Percentiles rank a stretch among this genome's conserved stretches.
Conservation (phyloP, 352 stramenopile genomes). For the Phytophthora fragariaefolia region DNA sequence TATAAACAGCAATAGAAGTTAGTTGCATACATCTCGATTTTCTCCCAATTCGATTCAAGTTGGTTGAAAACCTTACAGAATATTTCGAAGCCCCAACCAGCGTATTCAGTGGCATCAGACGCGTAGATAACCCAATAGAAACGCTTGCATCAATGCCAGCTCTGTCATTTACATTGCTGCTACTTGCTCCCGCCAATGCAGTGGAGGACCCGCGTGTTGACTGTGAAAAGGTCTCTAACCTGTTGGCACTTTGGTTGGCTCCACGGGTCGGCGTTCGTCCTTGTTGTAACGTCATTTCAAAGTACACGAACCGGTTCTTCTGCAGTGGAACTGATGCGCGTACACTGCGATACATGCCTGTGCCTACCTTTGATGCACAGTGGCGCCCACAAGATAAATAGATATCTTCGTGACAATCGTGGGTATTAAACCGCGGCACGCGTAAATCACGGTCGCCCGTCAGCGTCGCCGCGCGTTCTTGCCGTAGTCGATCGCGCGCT, state of each 20-base stretch:
- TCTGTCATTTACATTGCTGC: slow-evolving; percentile 19
- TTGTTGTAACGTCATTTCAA: slow-evolving; percentile 82
- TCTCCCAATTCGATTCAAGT: no score
- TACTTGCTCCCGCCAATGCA: not conserved
- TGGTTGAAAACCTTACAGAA: slow-evolving; percentile 52
- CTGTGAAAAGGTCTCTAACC: slow-evolving; percentile 24
- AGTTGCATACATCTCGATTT: slow-evolving; percentile 4
- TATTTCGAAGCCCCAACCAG: slow-evolving; percentile 80
- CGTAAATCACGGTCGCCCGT: slow-evolving; percentile 59
- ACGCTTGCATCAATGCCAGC: slow-evolving; percentile 64
- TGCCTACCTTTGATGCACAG: slow-evolving; percentile 76
- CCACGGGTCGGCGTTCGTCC: slow-evolving; percentile 40
- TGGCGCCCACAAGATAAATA: slow-evolving; percentile 86
- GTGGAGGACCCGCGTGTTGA: slow-evolving; percentile 11
- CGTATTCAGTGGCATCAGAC: slow-evolving; percentile 79
- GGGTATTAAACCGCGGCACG: slow-evolving; percentile 78
- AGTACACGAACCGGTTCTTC: slow-evolving; percentile 82
- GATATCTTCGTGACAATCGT: slow-evolving; percentile 87
- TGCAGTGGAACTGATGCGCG: slow-evolving; percentile 66
- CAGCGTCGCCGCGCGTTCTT: slow-evolving; percentile 76
- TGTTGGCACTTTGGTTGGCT: slow-evolving; percentile 18
- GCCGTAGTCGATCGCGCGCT: slow-evolving; percentile 74
- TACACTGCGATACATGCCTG: slow-evolving; percentile 84
- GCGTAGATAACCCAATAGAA: slow-evolving; percentile 81
- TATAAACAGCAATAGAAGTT: slow-evolving; percentile 10